Evolutionary conservation across 1,284 basidiomycete genomes (phyloP).

Genomic region (Pisolithus thermaeus): DNA sequence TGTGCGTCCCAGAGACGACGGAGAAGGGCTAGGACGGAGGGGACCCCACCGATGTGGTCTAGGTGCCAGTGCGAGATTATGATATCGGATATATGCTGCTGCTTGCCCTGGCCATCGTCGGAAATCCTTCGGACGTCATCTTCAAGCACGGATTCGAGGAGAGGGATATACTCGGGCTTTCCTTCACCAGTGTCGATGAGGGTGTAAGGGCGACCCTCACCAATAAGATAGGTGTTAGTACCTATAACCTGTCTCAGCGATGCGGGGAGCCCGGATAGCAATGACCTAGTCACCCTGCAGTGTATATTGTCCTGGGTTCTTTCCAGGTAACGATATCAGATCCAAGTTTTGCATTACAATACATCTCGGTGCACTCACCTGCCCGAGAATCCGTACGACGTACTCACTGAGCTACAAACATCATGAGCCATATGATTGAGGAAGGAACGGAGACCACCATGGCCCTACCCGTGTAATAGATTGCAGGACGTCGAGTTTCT

Average conservation of each 20-base stretch:
- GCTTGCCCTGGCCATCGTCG: conserved; percentile 19
- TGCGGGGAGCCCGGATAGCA: not conserved
- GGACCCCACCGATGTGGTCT: conserved; percentile 82
- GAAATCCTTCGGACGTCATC: conserved; percentile 15
- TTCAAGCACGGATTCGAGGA: conserved; percentile 52
- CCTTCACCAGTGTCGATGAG: conserved; percentile 91
- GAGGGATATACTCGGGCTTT: conserved; percentile 58
- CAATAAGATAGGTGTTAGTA: conserved; percentile 91
- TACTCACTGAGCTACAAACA: conserved; percentile 51
- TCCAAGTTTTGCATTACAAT: not conserved
- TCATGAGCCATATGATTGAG: not conserved
- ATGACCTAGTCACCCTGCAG: conserved; percentile 61
- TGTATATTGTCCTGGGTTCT: conserved; percentile 91
- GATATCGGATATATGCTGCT: conserved; percentile 72
- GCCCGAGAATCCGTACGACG: conserved; percentile 64
- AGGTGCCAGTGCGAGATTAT: conserved; percentile 88
- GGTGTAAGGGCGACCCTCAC: conserved; percentile 61
- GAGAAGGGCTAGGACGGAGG: conserved; percentile 65
- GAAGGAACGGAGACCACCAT: not conserved
- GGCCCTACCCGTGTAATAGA: conserved; percentile 47
- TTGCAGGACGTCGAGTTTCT: conserved; percentile 42
- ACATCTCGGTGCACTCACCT: conserved; percentile 39
- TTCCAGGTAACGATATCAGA: conserved; percentile 1
- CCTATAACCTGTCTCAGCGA: conserved; percentile 36
- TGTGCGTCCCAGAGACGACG: conserved; percentile 50